Evolutionary conservation across 768 basidiomycete species (phyloP), one percentile per base, ranked within the genome.

Genomic region (Tremella mesenterica): DNA sequence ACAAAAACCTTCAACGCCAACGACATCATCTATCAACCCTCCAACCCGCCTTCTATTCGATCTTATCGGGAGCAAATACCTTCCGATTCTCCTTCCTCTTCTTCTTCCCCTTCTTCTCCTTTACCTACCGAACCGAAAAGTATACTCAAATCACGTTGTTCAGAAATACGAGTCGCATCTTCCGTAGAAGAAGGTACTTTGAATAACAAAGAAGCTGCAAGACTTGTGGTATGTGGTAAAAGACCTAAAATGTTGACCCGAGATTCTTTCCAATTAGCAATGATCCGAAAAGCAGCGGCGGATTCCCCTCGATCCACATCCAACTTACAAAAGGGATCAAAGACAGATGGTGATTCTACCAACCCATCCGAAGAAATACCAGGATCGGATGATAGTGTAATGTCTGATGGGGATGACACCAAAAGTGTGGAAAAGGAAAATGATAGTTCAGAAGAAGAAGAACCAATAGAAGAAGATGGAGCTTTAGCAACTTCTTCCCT

Each of bases 181-280:
- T 61, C 61, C 1, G 71, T 69, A 2, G 69, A 70, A 30, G 65
- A 69, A 58, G 71, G 69, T 3, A 70, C 67, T 12, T 38, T 62
- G 44, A 57, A 62, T 31, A 72, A 72, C 50, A 67, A 70, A 45
- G 71, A 72, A 48, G 54, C 65, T 8, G 65, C 69, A 6, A 46
- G 71, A 21, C 43, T 62, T 30, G 12, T 59, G 0, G 60, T 69
- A n/a, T 57, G 52, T 33, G 66, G 63, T 12, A 64, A 60, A 31
- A 52, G 71, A 50, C 67, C 67, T 0, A 53, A 38, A 29, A 38
- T 70, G 6, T 26, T 65, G 43, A 57, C 63, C 3, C 36, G 59
- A 30, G 69, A 72, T 44, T 65, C 65, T 3, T 69, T 64, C 39
- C 61, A 63, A 48, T 34, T 66, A 14, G 60, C 61, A 13, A 49